Conservation (phyloP, 495 filamentous ascomycete species). For the Lasiosphaeria ovina region DNA sequence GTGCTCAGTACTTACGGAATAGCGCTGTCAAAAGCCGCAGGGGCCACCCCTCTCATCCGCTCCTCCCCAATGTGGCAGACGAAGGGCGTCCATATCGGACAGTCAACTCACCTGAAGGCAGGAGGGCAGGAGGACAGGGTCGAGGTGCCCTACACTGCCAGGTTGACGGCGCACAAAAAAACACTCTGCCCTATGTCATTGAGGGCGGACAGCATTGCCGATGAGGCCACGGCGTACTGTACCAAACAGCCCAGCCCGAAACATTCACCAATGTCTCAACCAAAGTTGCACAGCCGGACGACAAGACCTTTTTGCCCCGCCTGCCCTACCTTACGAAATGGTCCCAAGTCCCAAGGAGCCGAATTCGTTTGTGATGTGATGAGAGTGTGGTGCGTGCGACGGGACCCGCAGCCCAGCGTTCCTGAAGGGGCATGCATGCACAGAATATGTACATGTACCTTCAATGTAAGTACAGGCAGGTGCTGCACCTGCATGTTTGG, state of each 20-base stretch:
- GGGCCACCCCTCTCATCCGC: no score
- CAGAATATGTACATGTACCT: no score
- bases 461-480: no score
- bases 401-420: no score
- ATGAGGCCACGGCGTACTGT: not conserved
- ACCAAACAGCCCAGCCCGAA: slow-evolving; percentile 4
- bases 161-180: not conserved
- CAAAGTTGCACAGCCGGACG: not conserved
- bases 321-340: no score
- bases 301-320: not conserved
- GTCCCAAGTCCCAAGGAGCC: not conserved
- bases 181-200: not conserved
- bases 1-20: no score
- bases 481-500: no score
- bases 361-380: not conserved
- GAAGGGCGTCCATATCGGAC: no score
- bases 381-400: no score
- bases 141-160: not conserved
- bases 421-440: no score
- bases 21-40: no score
- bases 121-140: not conserved
- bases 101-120: not conserved
- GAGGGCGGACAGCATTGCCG: not conserved
- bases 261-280: slow-evolving; percentile 1
- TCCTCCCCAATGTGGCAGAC: no score